A percentile compares a stretch with the other conserved stretches of the same genome.
These are phyloP conservation scores for Pyrrhoderma lamaoense DNA, from an alignment of 1,284 basidiomycete genomes.

Conservation along the genomic window DNA sequence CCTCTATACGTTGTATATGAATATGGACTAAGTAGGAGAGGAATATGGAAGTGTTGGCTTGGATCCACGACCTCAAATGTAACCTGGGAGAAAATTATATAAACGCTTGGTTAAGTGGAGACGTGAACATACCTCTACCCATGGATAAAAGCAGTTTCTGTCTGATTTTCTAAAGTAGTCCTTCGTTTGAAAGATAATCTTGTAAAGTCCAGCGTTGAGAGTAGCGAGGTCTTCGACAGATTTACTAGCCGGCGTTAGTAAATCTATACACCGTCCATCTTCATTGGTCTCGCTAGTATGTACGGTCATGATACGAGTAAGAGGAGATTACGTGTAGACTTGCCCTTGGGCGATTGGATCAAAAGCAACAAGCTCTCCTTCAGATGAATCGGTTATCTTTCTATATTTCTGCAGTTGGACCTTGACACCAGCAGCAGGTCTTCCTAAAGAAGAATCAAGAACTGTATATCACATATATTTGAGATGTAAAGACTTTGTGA, in stretches of 20 bases:
- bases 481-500: too few relatives aligned
- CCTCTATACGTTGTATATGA: slow-evolving; percentile 67
- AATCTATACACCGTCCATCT: slow-evolving; percentile 17
- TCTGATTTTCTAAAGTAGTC: slow-evolving; percentile 67
- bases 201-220: slow-evolving; percentile 52
- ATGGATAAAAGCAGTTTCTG: slow-evolving; percentile 77
- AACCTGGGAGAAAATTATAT: slow-evolving; percentile 42
- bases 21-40: slow-evolving; percentile 85
- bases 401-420: slow-evolving; percentile 25
- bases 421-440: slow-evolving; percentile 32
- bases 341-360: slow-evolving; percentile 31
- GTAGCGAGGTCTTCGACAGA: slow-evolving; percentile 12
- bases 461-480: too few relatives aligned
- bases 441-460: slow-evolving; percentile 39
- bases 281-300: slow-evolving; percentile 11
- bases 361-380: slow-evolving; percentile 20
- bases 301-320: not conserved
- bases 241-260: slow-evolving; percentile 9
- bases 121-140: slow-evolving; percentile 61
- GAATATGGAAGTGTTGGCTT: slow-evolving; percentile 84
- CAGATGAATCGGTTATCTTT: slow-evolving; percentile 18
- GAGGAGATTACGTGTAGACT: slow-evolving; percentile 7
- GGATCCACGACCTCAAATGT: slow-evolving; percentile 65
- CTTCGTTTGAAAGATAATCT: slow-evolving; percentile 78
- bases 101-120: not conserved